These are phyloP conservation scores for Hypholoma sublateritium DNA, from an alignment of 768 basidiomycete species.

Conservation along the genomic window DNA sequence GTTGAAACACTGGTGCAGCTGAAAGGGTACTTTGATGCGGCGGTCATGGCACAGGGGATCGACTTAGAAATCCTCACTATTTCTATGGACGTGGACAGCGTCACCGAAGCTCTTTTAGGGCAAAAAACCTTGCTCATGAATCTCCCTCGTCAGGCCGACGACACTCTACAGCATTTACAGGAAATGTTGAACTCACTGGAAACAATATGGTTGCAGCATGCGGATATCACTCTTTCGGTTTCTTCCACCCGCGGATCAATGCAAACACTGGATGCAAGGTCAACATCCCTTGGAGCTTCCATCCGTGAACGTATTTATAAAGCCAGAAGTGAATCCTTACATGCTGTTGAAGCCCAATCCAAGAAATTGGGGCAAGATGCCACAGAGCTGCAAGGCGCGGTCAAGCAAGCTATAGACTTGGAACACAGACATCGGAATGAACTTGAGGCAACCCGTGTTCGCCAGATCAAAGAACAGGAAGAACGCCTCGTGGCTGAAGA, in stretches of 20 bases:
- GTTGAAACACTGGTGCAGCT: slow-evolving; percentile 50
- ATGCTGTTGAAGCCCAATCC: slow-evolving; percentile 50
- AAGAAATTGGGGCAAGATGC: slow-evolving; percentile 48
- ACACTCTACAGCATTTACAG: slow-evolving; percentile 29
- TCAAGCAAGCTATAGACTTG: slow-evolving; percentile 39
- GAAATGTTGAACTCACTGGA: slow-evolving; percentile 34
- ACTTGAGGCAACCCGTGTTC: slow-evolving; percentile 33
- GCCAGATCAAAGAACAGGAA: slow-evolving; percentile 31
- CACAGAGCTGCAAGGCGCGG: slow-evolving; percentile 36
- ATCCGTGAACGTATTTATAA: slow-evolving; percentile 49
- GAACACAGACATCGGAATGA: slow-evolving; percentile 43
- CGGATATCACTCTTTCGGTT: slow-evolving; percentile 39
- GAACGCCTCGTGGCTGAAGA: slow-evolving; percentile 36
- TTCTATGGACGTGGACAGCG: slow-evolving; percentile 35
- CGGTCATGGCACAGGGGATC: slow-evolving; percentile 51
- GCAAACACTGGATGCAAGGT: slow-evolving; percentile 50
- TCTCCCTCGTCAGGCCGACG: slow-evolving; percentile 10
- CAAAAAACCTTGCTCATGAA: slow-evolving; percentile 36
- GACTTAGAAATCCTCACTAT: slow-evolving; percentile 42
- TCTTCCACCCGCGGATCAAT: slow-evolving; percentile 56
- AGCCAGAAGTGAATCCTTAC: slow-evolving; percentile 47
- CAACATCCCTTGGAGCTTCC: slow-evolving; percentile 40
- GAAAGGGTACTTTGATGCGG: slow-evolving; percentile 48
- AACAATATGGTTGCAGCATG: slow-evolving; percentile 7
- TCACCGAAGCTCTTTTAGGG: slow-evolving; percentile 37